phyloP scores from a whole-genome alignment of 1,284 basidiomycete species.

The Stereum hirsutum region DNA sequence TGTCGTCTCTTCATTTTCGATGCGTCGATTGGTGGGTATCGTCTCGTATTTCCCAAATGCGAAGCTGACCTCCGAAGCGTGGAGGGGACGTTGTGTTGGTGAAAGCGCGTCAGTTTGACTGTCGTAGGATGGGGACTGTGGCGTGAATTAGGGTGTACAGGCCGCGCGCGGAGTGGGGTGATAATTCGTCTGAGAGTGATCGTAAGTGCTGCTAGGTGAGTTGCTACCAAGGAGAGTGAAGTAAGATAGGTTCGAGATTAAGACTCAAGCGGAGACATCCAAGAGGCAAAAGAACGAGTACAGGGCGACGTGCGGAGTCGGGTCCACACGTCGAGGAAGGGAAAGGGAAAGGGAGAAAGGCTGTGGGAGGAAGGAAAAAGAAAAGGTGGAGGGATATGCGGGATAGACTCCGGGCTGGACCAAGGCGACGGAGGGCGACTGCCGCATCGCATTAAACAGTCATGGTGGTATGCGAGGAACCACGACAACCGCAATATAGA shows the following conservation, averaged over 20 bases:
- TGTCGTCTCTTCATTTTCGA: conserved; percentile 9
- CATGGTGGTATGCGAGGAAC: no score
- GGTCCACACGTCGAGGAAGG: no score
- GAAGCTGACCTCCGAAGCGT: not conserved
- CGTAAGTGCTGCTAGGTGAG: conserved; percentile 9
- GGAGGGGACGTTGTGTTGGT: not conserved
- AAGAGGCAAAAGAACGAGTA: conserved; percentile 8
- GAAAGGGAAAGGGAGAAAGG: no score
- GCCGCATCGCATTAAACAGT: no score
- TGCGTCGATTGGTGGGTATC: not conserved
- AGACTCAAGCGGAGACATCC: conserved; percentile 8
- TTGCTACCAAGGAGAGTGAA: conserved; percentile 10
- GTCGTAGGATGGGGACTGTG: not conserved
- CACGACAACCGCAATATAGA: no score
- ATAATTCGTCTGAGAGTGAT: conserved; percentile 6
- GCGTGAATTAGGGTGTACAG: conserved; percentile 5
- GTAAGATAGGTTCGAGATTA: conserved; percentile 9
- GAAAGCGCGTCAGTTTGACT: not conserved
- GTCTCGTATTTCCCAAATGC: not conserved
- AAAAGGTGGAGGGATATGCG: no score
- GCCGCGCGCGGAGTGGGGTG: not conserved
- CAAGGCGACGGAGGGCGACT: no score
- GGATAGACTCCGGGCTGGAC: no score
- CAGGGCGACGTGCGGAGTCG: no score
- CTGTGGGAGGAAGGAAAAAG: no score